Conservation (phyloP, 2,329 filamentous ascomycete species). For the Talaromyces sp. region DNA sequence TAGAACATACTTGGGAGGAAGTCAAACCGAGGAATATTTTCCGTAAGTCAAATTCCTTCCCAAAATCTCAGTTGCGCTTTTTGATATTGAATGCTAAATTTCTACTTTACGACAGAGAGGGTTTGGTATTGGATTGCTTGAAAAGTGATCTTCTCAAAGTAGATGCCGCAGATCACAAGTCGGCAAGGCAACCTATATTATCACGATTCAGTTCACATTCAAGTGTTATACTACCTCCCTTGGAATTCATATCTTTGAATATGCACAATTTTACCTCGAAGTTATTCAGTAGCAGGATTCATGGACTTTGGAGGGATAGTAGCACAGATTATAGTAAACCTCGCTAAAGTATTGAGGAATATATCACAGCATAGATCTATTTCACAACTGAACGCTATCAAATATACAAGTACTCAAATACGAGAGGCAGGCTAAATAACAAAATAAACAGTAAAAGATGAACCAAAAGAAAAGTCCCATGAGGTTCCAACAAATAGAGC, state of each 20-base stretch:
- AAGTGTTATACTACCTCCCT: background rate
- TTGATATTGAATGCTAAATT: background rate
- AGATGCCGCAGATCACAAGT: no score
- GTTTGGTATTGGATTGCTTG: conserved; percentile 19
- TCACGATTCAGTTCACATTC: no score
- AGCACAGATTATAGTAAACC: background rate
- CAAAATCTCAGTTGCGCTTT: no score
- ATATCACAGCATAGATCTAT: background rate
- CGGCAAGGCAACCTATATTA: no score
- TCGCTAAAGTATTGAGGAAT: background rate
- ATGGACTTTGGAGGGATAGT: background rate
- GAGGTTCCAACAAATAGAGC: background rate
- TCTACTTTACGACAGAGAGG: conserved; percentile 11
- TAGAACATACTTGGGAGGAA: conserved; percentile 16
- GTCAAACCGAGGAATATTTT: conserved; percentile 16
- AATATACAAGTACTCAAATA: background rate
- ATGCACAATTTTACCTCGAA: no score
- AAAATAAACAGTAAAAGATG: background rate
- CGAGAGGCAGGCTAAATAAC: background rate
- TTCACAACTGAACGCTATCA: background rate
- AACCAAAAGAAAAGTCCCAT: background rate
- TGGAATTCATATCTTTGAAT: no score
- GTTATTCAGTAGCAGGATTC: background rate
- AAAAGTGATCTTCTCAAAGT: background rate
- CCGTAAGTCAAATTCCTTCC: background rate